These are phyloP conservation scores for Mrakia blollopis DNA, from an alignment of 768 basidiomycete species.

Conservation along the genomic window DNA sequence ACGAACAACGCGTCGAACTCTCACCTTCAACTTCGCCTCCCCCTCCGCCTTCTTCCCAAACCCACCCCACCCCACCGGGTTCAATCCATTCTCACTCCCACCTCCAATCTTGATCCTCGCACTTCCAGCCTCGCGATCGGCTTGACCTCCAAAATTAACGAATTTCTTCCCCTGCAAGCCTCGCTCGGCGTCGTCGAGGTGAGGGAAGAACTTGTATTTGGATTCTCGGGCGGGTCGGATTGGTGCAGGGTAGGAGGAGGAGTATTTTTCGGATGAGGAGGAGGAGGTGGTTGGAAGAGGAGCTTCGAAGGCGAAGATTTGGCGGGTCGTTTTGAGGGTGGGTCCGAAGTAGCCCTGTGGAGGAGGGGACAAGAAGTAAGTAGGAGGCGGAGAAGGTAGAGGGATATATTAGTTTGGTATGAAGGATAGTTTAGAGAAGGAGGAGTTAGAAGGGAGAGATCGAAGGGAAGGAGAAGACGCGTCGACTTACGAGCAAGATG, in stretches of 20 bases:
- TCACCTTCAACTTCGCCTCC: slow-evolving; percentile 30
- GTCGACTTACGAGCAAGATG: slow-evolving; percentile 51
- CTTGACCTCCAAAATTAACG: slow-evolving; percentile 23
- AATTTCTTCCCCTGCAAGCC: not conserved
- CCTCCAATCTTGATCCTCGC: too few species aligned
- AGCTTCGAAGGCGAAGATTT: slow-evolving; percentile 31
- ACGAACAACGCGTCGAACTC: not conserved
- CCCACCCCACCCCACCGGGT: slow-evolving; percentile 9
- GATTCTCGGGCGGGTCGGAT: not conserved
- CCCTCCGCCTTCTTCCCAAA: slow-evolving; percentile 25
- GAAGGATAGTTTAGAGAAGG: too few species aligned
- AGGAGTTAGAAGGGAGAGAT: too few species aligned
- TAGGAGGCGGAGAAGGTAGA: not conserved
- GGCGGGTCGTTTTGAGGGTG: slow-evolving; percentile 10
- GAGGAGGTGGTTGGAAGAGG: not conserved
- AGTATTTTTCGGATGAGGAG: not conserved
- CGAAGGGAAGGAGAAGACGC: slow-evolving; percentile 23
- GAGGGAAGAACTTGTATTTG: not conserved
- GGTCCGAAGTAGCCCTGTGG: slow-evolving; percentile 26
- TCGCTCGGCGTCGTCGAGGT: not conserved
- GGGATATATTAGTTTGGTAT: too few species aligned
- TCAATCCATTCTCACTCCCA: not conserved
- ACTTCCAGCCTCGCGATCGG: too few species aligned
- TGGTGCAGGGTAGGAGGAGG: not conserved
- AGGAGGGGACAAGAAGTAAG: not conserved